These are phyloP conservation scores for Coniochaeta sp. DNA, from an alignment of 2,329 filamentous ascomycete species.

Conservation along the genomic window DNA sequence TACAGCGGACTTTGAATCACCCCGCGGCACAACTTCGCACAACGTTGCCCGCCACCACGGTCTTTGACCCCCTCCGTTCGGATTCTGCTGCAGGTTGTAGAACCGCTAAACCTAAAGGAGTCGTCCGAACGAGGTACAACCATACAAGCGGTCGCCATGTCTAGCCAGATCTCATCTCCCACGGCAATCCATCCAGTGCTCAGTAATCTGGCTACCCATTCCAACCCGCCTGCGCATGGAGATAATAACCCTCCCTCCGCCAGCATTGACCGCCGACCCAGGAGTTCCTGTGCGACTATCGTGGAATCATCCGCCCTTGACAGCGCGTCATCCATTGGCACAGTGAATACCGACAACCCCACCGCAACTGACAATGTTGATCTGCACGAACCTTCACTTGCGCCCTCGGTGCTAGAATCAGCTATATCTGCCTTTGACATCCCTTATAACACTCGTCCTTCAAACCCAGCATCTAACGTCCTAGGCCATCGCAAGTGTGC, in stretches of 20 bases:
- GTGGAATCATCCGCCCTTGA: constrained; percentile 13
- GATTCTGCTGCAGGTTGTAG: background rate
- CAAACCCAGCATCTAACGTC: background rate
- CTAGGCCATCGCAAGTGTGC: constrained; percentile 37
- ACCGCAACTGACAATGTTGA: background rate
- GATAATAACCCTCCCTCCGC: constrained; percentile 16
- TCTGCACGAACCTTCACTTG: background rate
- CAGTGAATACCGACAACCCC: background rate
- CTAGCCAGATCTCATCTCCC: constrained; percentile 33
- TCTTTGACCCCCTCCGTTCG: background rate
- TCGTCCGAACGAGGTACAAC: background rate
- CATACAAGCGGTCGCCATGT: constrained; percentile 20
- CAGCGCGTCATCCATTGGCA: constrained; percentile 2
- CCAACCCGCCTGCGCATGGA: constrained; percentile 10
- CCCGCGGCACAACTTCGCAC: background rate
- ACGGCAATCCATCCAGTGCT: constrained; percentile 43
- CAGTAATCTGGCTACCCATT: constrained; percentile 22
- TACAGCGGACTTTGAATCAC: background rate
- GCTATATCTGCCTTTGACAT: background rate
- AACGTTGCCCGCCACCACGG: background rate
- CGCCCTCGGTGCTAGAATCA: background rate
- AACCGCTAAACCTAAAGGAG: background rate
- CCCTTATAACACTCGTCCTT: background rate
- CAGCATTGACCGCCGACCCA: constrained; percentile 16
- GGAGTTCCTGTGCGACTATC: constrained; percentile 13